Evolutionary conservation across 2,329 filamentous ascomycete species (phyloP), one percentile per base, ranked within the genome.

Genomic region (Colletotrichum godetiae): DNA sequence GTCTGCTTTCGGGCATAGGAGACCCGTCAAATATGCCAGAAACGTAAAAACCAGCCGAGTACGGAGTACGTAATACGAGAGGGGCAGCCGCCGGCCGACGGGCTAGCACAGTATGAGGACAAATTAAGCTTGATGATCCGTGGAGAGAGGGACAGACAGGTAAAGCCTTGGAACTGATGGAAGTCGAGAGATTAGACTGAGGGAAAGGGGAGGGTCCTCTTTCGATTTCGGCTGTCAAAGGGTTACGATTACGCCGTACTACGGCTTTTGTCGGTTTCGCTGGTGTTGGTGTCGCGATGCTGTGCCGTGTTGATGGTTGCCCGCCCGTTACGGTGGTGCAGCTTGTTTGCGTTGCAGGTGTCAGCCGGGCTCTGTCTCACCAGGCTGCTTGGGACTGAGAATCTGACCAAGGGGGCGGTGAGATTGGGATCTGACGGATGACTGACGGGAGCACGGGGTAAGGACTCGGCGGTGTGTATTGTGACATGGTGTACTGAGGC

Each of bases 311-410:
- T 27, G 42, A 49, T 62, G 59, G 27, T 19, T 46, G 59, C 42
- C n/a, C 42, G 42, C 37, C 59, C 59, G 37, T 62, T 37, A 8
- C 15, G 57, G 57, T 10, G 33, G 35, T 42, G 33, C 35, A 19
- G 27, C 10, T 24, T 62, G 59, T 62, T 62, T 62, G 37, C 59
- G 59, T 62, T 62, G 59, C 59, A 62, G 59, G 27, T 62, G 37
- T 33, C 59, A 61, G 59, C 59, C 37, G 59, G 35, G 59, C 27
- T 22, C 37, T 62, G 37, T 52, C 10, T 22, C 59, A 22, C 35
- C n/a, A 22, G 13, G 6, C 27, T 24, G 11, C 59, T 37, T 62
- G 59, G 59, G 24, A 62, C 59, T 12, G 37, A 37, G 37, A 29
- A 19, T 49, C 37, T 31, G 59, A 29, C 10, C 11, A 62, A n/a